Evolutionary conservation across 768 basidiomycete species (phyloP), one percentile per base, ranked within the genome.

Genomic region (Lactarius hatsudake): DNA sequence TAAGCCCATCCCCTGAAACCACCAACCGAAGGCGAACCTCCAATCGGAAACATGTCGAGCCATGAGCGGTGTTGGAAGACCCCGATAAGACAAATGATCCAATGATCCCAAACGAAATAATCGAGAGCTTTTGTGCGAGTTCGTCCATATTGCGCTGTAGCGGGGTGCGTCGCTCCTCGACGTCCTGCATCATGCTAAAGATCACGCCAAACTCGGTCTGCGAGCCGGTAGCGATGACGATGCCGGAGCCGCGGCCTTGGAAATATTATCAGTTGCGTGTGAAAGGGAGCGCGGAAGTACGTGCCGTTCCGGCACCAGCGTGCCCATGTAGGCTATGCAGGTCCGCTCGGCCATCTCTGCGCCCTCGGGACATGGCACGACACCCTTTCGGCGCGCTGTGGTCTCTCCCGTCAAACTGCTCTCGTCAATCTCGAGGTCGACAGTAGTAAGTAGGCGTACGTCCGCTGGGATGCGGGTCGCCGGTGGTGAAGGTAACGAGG

Each of bases 41-140:
- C 96, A 69, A 98, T 98, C 10, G 96, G 98, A 74, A 98, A 98
- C 96, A 98, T 98, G 57, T 96, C 96, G 13, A 98, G 79, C 96
- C 94, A 97, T 12, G 90, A 84, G 23, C 96, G 83, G 45, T 86
- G 81, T 74, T 98, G 96, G 69, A 88, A 78, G 18, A 96, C 86
- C 9, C 96, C 96, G 69, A 98, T 89, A 61, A 98, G 76, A 76
- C 92, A 93, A 59, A 98, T 98, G 42, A 97, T 75, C 5, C 96
- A 70, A 98, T 98, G 59, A 98, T 84, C n/a, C 87, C 91, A 71
- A 98, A 98, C 3, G 95, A 97, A 67, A 95, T 74, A 32, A 94
- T 79, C 1, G 95, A 96, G 2, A 98, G 84, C 69, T 91, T 91
- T 77, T 94, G 90, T 1, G 96, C 96, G 8, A 98, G 86, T 73